phyloP scores from a whole-genome alignment of 495 filamentous ascomycete species.

The Xylaria castorea region DNA sequence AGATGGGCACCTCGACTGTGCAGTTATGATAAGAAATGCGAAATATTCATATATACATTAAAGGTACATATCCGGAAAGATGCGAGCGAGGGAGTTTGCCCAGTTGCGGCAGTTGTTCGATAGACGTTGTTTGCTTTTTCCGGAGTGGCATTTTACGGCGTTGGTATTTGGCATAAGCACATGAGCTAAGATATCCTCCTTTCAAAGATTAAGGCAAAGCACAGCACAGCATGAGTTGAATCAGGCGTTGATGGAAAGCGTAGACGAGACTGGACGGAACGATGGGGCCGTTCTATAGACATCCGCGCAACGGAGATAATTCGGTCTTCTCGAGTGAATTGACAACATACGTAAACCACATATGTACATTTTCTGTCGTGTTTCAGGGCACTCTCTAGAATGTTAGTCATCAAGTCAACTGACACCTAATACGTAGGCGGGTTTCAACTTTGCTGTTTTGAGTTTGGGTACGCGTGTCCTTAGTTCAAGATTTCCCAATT shows the following conservation, averaged over 20 bases:
- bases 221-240: background rate
- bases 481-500: background rate
- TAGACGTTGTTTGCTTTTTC: slow-evolving; percentile 1
- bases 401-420: background rate
- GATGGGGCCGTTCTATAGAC: background rate
- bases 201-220: background rate
- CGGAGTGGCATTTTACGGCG: slow-evolving; percentile 27
- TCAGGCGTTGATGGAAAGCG: background rate
- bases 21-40: background rate
- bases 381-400: background rate
- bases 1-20: slow-evolving; percentile 43
- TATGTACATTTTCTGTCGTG: background rate
- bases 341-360: background rate
- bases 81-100: background rate
- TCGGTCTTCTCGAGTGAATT: background rate
- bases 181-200: slow-evolving; percentile 26
- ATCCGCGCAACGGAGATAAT: background rate
- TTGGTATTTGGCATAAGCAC: slow-evolving; percentile 21
- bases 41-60: background rate
- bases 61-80: background rate
- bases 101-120: background rate
- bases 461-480: background rate
- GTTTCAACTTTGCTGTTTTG: background rate
- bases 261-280: background rate
- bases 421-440: background rate